phyloP scores from a whole-genome alignment of 495 filamentous ascomycete genomes.

The Geopyxis carbonaria region DNA sequence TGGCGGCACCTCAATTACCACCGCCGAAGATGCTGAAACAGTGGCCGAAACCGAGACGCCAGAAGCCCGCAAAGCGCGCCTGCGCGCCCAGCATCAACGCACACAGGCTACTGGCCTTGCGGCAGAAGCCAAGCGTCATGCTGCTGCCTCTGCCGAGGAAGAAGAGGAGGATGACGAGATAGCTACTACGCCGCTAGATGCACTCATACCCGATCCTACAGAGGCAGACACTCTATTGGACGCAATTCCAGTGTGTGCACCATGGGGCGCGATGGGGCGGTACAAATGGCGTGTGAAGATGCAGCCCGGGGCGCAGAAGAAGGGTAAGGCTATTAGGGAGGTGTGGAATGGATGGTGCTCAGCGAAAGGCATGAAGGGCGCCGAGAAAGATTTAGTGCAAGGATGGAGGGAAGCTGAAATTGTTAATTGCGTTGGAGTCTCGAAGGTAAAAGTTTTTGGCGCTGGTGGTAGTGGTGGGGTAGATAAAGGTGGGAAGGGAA shows the following conservation, averaged over 20 bases:
- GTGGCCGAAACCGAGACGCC: conserved; percentile 37
- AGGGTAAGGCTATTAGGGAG: conserved; percentile 87
- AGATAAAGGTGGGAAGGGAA: conserved; percentile 34
- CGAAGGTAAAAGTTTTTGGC: conserved; percentile 66
- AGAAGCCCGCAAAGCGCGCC: conserved; percentile 37
- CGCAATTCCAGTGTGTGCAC: conserved; percentile 77
- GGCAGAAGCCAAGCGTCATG: conserved; percentile 46
- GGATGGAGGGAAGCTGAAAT: conserved; percentile 67
- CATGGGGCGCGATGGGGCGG: conserved; percentile 59
- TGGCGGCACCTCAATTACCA: conserved; percentile 47
- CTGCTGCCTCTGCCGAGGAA: conserved; percentile 34
- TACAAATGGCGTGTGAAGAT: conserved; percentile 86
- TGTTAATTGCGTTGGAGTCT: conserved; percentile 58
- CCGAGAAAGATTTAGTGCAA: conserved; percentile 67
- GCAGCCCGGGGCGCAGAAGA: conserved; percentile 78
- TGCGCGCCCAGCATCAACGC: conserved; percentile 60
- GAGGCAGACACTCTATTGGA: conserved; percentile 78
- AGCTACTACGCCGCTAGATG: conserved; percentile 46
- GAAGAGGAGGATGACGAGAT: conserved; percentile 40
- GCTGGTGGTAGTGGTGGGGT: conserved; percentile 31
- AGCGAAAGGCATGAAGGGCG: conserved; percentile 36
- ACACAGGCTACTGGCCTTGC: conserved; percentile 44
- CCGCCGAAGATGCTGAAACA: conserved; percentile 32
- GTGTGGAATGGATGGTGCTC: conserved; percentile 60
- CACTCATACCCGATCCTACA: conserved; percentile 58